Base-by-base conservation (phyloP, 2,329 filamentous ascomycete species). In the Fusarium longipes region DNA sequence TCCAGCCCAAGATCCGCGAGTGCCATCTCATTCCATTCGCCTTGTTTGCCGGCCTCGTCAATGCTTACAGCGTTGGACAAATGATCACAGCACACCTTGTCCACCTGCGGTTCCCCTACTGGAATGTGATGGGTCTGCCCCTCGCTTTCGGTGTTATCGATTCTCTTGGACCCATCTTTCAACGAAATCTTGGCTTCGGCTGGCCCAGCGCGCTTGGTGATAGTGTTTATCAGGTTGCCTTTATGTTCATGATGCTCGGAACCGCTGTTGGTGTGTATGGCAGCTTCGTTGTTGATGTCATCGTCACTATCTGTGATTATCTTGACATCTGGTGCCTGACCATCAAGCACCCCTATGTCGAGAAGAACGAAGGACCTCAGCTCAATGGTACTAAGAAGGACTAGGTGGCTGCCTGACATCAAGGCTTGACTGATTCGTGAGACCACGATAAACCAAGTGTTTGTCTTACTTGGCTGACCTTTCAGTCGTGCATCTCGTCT, bases 291-390 rank as follows among this genome's bases (percentile, higher is more conserved):
- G 92, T 97, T 30, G 96, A 98, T 77, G 94, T 98, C 57, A 97
- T 99, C 70, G 93, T 96, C 61, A 96, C 93, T 29, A 98, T 99
- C 72, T 99, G 96, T 81, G 96, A 99, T 78, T 97, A 97, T 77
- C 85, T 98, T 63, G 96, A 99, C 77, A 99, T 99, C 70, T 98
- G 93, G 93, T 99, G 96, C 77, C 83, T 99, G 77, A 97, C 92
- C 2, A 99, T 99, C 82, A 99, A 99, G 86, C 90, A 98, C 73
- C 88, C 87, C 22, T 84, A 85, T 67, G 81, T 83, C 24, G 84
- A 86, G 72, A 79, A 86, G 72, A 79, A 70, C 15, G 57, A 58
- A 24, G 65, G 74, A 44, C 64, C 76, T 49, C 57, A 62, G 29
- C 50, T 74, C 53, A 70, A 77, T 50, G 70, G 65, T n/a, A 63